Evolutionary conservation across 768 basidiomycete genomes (phyloP).

Genomic region (Leucogyrophana mollusca): DNA sequence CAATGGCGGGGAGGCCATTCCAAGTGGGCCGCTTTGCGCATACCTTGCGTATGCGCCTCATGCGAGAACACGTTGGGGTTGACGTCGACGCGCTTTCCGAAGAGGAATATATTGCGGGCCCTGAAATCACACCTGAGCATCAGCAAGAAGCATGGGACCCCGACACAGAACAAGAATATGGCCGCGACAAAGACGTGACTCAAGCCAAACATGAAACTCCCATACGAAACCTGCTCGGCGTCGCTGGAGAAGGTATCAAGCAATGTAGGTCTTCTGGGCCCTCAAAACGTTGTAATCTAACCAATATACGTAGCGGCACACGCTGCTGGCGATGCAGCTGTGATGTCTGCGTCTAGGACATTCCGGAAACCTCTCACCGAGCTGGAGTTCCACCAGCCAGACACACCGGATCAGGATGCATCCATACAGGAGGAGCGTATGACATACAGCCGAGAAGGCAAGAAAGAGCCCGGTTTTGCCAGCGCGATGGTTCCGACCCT

Average conservation of each 20-base stretch:
- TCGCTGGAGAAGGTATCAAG: conserved; percentile 36
- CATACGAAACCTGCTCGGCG: conserved; percentile 31
- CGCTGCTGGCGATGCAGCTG: conserved; percentile 36
- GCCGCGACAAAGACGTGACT: conserved; percentile 39
- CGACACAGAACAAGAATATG: conserved; percentile 60
- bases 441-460: conserved; percentile 50
- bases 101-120: conserved; percentile 60
- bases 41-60: conserved; percentile 86
- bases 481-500: conserved; percentile 64
- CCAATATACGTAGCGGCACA: conserved; percentile 36
- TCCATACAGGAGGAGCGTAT: conserved; percentile 48
- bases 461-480: conserved; percentile 55
- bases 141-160: conserved; percentile 73
- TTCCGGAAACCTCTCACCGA: conserved; percentile 31
- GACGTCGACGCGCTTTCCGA: conserved; percentile 89
- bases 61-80: conserved; percentile 95
- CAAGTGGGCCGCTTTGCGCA: conserved; percentile 98
- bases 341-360: conserved; percentile 33
- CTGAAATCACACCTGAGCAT: conserved; percentile 48
- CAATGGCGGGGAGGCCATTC: conserved; percentile 93
- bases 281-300: conserved; percentile 2
- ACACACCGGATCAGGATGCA: conserved; percentile 25
- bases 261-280: conserved; percentile 45
- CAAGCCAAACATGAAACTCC: conserved; percentile 37
- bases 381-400: not conserved